phyloP scores from a whole-genome alignment of 257 asterid species.

The Schizonepeta tenuifolia region DNA sequence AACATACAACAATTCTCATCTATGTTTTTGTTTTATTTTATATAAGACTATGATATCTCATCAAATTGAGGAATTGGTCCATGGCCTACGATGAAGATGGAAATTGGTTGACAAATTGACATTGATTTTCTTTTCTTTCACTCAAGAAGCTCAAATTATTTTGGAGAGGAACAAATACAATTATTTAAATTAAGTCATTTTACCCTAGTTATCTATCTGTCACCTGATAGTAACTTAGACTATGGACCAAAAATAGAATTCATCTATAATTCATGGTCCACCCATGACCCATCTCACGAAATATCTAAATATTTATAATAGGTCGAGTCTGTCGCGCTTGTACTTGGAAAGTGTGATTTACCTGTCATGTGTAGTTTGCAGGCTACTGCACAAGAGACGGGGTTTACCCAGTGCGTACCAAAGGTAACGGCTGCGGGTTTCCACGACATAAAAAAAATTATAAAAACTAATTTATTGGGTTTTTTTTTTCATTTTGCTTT shows the following conservation, averaged over 20 bases:
- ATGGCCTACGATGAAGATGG: not conserved
- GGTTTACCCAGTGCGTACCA: no score
- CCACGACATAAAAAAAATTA: no score
- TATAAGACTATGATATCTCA: not conserved
- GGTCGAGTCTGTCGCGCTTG: no score
- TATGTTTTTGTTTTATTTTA: no score
- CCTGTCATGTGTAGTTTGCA: no score
- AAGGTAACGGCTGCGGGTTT: no score
- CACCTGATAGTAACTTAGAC: not conserved
- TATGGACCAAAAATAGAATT: not conserved
- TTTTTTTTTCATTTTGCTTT: no score
- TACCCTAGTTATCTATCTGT: no score
- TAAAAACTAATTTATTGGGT: not conserved
- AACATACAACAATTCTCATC: not conserved
- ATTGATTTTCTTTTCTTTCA: not conserved
- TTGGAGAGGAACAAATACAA: not conserved
- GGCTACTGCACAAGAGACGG: no score
- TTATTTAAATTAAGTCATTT: no score
- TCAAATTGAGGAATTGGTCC: not conserved
- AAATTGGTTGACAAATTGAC: not conserved
- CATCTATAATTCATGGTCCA: not conserved
- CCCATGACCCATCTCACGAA: not conserved
- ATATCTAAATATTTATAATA: not conserved
- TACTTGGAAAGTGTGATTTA: no score
- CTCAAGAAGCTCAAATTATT: not conserved